Conservation (phyloP, 495 filamentous ascomycete species). For the Penicillium arizonense region DNA sequence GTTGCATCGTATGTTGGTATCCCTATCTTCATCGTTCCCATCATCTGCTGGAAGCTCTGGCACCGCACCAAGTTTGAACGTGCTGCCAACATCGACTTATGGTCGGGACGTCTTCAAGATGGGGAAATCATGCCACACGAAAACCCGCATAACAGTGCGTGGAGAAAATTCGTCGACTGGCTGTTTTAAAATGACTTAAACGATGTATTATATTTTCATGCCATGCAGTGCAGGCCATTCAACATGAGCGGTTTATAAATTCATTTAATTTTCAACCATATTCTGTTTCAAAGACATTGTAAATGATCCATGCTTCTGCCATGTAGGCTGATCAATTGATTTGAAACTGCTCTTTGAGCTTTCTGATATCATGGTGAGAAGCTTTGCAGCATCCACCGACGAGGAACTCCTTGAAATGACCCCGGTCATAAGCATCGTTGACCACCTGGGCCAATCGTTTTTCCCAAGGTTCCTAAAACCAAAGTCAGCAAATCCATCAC, state of each 20-base stretch:
- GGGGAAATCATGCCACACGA: slow-evolving; percentile 27
- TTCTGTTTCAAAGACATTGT: not conserved
- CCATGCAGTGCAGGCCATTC: slow-evolving; percentile 5
- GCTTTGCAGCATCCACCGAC: slow-evolving; percentile 66
- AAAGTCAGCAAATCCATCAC: slow-evolving; percentile 6
- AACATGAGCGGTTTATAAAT: slow-evolving; percentile 4
- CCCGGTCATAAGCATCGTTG: slow-evolving; percentile 36
- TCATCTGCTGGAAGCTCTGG: slow-evolving; percentile 58
- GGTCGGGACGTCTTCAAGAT: slow-evolving; percentile 37
- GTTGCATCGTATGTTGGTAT: slow-evolving; percentile 58
- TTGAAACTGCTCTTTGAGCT: slow-evolving; percentile 34
- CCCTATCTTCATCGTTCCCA: slow-evolving; percentile 57
- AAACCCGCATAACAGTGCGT: slow-evolving; percentile 18
- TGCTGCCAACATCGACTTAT: slow-evolving; percentile 31
- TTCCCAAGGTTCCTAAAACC: slow-evolving; percentile 48
- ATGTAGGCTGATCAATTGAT: not conserved
- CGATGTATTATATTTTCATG: slow-evolving; percentile 22
- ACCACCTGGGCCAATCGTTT: slow-evolving; percentile 36
- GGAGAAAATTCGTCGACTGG: slow-evolving; percentile 33
- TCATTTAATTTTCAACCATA: not conserved
- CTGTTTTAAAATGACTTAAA: slow-evolving; percentile 15
- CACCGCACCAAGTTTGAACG: slow-evolving; percentile 46
- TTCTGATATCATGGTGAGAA: slow-evolving; percentile 46
- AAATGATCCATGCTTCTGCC: not conserved
- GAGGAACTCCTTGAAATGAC: slow-evolving; percentile 48